Conservation (phyloP, 2,329 filamentous ascomycete species). For the Helotiales sp. region DNA sequence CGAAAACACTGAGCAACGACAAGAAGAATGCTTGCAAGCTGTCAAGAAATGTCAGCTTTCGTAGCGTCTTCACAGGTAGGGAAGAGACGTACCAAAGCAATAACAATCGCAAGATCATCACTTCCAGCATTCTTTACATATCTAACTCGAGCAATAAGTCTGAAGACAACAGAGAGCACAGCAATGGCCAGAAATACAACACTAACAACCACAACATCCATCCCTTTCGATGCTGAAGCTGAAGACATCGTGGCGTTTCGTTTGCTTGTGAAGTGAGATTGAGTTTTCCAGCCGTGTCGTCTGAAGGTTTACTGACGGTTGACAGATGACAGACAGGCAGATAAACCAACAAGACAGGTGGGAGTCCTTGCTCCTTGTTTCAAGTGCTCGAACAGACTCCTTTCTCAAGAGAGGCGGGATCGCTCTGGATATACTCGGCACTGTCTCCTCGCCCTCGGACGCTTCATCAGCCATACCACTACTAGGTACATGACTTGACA, state of each 20-base stretch:
- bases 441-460: neutral
- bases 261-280: neutral
- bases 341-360: too few species aligned
- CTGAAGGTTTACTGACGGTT: neutral
- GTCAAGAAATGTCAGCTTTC: neutral
- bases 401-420: neutral
- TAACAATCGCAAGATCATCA: constrained; percentile 30
- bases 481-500: neutral
- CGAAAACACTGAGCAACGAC: constrained; percentile 11
- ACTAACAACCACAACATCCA: neutral
- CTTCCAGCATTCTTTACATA: constrained; percentile 25
- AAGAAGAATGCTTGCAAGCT: constrained; percentile 18
- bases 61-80: neutral
- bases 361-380: neutral
- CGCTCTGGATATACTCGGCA: neutral
- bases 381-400: neutral
- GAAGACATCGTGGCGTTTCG: neutral
- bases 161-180: constrained; percentile 13
- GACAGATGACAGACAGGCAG: neutral
- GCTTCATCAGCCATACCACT: neutral
- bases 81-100: constrained; percentile 26
- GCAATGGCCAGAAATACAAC: constrained; percentile 15
- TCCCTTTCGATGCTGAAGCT: neutral
- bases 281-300: neutral
- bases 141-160: constrained; percentile 27